Evolutionary conservation across 2,329 filamentous ascomycete genomes (phyloP), one percentile per base, ranked within the genome.

Genomic region (Aspergillus quadricinctus): DNA sequence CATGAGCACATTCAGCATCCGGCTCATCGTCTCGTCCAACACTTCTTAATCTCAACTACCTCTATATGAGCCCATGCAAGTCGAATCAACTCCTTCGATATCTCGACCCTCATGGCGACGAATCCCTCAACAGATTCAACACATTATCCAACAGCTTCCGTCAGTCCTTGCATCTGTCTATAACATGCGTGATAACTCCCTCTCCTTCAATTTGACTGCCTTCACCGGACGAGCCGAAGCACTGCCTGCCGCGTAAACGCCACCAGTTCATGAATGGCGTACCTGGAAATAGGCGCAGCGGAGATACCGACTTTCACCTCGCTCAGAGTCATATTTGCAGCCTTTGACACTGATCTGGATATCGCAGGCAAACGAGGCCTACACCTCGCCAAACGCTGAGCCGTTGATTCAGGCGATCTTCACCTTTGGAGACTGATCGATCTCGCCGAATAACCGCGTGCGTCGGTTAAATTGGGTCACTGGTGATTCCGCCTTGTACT

Each of bases 371-470:
- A 78, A 77, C 0, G 73, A 75, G 63, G 0, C 77, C 77, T 1
- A 78, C 74, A 0, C 77, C 77, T 75, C 77, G 1, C 76, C 77
- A 54, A 75, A 78, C 3, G 71, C 70, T 2, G 77, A 73, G 0
- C 77, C 77, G 35, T 79, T 76, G 28, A 79, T 57, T 3, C 60
- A 66, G 1, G 76, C 75, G 37, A 79, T 74, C 0, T 75, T 79
- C 1, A 71, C 69, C 51, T 79, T 75, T 11, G 75, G 72, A 0
- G 66, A 73, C 1, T 58, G 59, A 40, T 77, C 75, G 19, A 79
- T 76, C 0, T 66, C 66, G 5, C 73, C 65, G 56, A 78, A 73
- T 0, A 78, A 65, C 0, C 57, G 52, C 1, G 62, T 61, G 5
- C 73, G 50, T 1, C 61, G 45, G 0, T 58, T 29, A 46, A 64